Percentiles rank a stretch among this genome's conserved stretches.
phyloP scores from a whole-genome alignment of 495 filamentous ascomycete genomes.

The Pseudomonodictys pantanalensis region DNA sequence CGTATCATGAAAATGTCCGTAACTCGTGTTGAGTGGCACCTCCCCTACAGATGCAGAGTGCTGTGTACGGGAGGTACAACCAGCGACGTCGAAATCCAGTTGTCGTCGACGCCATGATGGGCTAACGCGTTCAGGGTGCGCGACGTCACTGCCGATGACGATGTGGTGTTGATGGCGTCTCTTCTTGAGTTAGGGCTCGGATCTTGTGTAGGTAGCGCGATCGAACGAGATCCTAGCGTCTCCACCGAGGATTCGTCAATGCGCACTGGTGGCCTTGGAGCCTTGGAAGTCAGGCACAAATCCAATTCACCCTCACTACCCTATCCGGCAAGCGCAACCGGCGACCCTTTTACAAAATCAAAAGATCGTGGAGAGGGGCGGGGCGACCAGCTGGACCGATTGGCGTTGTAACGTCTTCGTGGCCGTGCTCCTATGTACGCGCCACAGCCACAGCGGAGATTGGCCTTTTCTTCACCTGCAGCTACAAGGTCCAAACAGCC shows the following conservation, averaged over 20 bases:
- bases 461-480: not conserved
- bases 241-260: not conserved
- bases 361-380: too few species aligned
- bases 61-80: not conserved
- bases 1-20: constrained; percentile 23
- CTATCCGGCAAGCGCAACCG: constrained; percentile 1
- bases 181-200: too few species aligned
- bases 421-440: not conserved
- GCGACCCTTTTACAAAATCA: not conserved
- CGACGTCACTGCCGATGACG: not conserved
- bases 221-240: not conserved
- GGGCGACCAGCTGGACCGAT: too few species aligned
- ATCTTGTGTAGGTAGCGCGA: too few species aligned
- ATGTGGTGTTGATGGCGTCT: too few species aligned
- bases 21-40: constrained; percentile 1
- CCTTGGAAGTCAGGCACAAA: not conserved
- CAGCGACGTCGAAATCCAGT: not conserved
- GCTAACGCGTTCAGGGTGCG: not conserved
- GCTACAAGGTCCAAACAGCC: not conserved
- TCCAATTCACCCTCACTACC: constrained; percentile 10
- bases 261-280: not conserved
- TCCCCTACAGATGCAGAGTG: not conserved
- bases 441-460: not conserved
- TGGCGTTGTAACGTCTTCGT: too few species aligned
- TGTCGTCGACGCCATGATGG: not conserved